A percentile compares a stretch with the other conserved stretches of the same genome.
Evolutionary conservation across 75 land plant genomes (phyloP).

Genomic region (Larix kaempferi): DNA sequence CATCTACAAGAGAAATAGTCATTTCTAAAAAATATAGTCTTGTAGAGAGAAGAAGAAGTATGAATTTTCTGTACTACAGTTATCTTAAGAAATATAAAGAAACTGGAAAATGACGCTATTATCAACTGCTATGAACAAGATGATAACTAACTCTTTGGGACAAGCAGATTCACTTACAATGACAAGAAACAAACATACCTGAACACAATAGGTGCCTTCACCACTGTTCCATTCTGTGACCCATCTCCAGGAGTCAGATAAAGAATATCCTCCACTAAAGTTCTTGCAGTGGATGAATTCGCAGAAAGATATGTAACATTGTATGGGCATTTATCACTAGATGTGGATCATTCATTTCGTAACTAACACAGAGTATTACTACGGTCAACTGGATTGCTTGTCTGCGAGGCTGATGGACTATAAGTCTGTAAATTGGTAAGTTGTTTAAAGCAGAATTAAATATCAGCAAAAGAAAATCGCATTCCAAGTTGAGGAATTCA

Average conservation of each 20-base stretch:
- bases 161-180: neutral
- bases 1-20: neutral
- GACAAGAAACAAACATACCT: slow-evolving; percentile 36
- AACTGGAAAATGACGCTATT: neutral
- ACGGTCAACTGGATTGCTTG: slow-evolving; percentile 40
- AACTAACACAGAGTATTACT: slow-evolving; percentile 27
- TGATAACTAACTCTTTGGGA: neutral
- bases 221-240: slow-evolving; percentile 10
- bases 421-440: slow-evolving; percentile 11
- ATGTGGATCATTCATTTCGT: slow-evolving; percentile 15
- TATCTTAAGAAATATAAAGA: neutral
- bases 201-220: slow-evolving; percentile 48
- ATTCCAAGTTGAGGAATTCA: too few species aligned
- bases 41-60: neutral
- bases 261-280: slow-evolving; percentile 75
- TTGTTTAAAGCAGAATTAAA: neutral
- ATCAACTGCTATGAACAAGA: neutral
- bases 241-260: slow-evolving; percentile 45
- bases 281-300: slow-evolving; percentile 59
- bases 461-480: neutral
- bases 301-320: slow-evolving; percentile 41
- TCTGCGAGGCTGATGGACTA: slow-evolving; percentile 43
- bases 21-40: neutral
- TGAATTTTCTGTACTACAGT: neutral
- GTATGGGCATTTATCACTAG: slow-evolving; percentile 47